These are phyloP conservation scores for Globisporangium spinosum DNA, from an alignment of 352 stramenopile genomes.

Conservation along the genomic window DNA sequence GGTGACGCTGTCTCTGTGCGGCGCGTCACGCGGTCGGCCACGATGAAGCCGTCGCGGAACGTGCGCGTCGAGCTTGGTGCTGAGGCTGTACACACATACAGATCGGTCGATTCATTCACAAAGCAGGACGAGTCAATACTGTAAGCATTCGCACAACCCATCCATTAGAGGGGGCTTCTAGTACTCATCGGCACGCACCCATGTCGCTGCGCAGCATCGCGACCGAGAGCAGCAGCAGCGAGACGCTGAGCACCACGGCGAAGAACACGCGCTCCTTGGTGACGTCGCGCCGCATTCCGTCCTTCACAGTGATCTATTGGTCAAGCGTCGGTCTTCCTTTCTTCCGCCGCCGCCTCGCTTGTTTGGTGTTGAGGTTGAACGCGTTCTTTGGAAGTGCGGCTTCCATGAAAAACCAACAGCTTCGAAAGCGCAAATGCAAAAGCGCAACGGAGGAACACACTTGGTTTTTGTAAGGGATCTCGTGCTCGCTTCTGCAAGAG, in stretches of 20 bases:
- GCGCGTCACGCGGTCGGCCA: constrained; percentile 42
- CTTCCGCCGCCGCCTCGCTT: no score
- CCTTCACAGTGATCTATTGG: neutral
- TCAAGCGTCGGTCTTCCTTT: neutral
- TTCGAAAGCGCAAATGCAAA: neutral
- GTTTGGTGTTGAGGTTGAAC: neutral
- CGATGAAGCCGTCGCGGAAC: constrained; percentile 75
- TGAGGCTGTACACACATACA: constrained; percentile 10
- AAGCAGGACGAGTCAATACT: neutral
- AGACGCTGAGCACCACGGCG: constrained; percentile 39
- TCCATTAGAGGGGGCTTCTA: neutral
- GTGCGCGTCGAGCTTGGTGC: constrained; percentile 28
- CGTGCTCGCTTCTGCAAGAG: neutral
- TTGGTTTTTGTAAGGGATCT: neutral
- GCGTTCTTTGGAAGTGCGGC: neutral
- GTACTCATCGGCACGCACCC: constrained; percentile 6
- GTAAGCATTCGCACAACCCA: neutral
- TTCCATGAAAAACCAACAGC: neutral
- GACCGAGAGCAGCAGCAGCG: constrained; percentile 53
- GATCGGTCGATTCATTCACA: neutral
- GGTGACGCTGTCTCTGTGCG: constrained; percentile 31
- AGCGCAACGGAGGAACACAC: neutral
- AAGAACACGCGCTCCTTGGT: constrained; percentile 53
- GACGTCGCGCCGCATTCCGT: constrained; percentile 29
- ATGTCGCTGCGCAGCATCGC: constrained; percentile 58